Conservation (phyloP, 1,284 basidiomycete genomes). For the Papiliotrema nemorosa region DNA sequence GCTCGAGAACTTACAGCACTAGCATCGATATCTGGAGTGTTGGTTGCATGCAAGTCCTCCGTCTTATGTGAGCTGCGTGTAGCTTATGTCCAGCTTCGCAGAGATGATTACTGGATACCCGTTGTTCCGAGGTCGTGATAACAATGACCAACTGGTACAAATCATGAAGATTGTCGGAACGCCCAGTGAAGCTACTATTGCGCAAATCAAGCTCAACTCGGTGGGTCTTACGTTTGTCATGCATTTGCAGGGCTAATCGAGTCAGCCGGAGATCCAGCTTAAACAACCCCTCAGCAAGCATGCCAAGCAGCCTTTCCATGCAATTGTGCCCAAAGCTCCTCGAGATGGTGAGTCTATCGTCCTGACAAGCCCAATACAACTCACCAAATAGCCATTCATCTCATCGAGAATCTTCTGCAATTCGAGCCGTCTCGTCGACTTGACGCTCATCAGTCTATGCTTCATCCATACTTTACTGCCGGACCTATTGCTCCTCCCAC, state of each 20-base stretch:
- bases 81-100: slow-evolving; percentile 32
- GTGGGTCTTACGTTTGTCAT: slow-evolving; percentile 53
- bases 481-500: slow-evolving; percentile 40
- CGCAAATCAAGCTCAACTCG: slow-evolving; percentile 87
- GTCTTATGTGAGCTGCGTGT: not conserved
- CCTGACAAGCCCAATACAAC: slow-evolving; percentile 7
- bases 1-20: slow-evolving; percentile 92
- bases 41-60: slow-evolving; percentile 55
- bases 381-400: slow-evolving; percentile 68
- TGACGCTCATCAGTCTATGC: slow-evolving; percentile 85
- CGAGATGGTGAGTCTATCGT: slow-evolving; percentile 62
- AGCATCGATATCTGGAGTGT: slow-evolving; percentile 99
- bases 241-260: too few relatives aligned
- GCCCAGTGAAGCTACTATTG: slow-evolving; percentile 81
- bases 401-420: slow-evolving; percentile 91
- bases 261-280: slow-evolving; percentile 81
- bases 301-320: slow-evolving; percentile 82
- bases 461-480: slow-evolving; percentile 84
- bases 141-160: slow-evolving; percentile 94
- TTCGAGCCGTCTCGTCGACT: slow-evolving; percentile 94
- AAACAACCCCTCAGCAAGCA: slow-evolving; percentile 63
- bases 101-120: slow-evolving; percentile 89
- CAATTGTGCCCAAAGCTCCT: slow-evolving; percentile 87
- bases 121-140: slow-evolving; percentile 94
- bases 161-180: slow-evolving; percentile 98